phyloP scores from a whole-genome alignment of 352 stramenopile species.

The Elongisporangium undulatum region DNA sequence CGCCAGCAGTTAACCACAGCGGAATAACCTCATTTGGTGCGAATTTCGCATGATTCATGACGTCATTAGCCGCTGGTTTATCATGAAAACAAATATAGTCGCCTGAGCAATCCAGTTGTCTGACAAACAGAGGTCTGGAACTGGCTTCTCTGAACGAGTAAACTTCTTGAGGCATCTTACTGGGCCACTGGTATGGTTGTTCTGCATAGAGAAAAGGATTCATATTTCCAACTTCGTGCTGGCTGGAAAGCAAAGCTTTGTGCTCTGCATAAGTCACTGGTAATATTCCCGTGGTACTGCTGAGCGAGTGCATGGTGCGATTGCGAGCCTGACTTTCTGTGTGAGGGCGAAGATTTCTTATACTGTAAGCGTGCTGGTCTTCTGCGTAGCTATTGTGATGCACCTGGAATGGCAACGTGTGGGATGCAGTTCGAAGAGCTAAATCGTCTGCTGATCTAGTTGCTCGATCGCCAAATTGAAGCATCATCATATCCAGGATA shows the following conservation, averaged over 20 bases:
- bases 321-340: background rate
- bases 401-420: background rate
- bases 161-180: background rate
- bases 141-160: background rate
- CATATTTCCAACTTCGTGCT: background rate
- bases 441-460: constrained; percentile 12
- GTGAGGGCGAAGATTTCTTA: constrained; percentile 1
- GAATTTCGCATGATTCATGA: background rate
- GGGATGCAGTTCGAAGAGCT: constrained; percentile 1
- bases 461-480: constrained; percentile 12
- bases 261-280: background rate
- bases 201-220: background rate
- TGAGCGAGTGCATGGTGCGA: background rate
- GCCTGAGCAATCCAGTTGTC: background rate
- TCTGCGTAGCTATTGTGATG: background rate
- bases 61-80: background rate
- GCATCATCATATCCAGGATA: constrained; percentile 4
- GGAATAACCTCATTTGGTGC: constrained; percentile 16
- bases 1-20: constrained; percentile 24
- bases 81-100: background rate
- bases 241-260: no score
- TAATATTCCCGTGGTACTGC: background rate
- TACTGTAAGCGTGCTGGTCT: background rate
- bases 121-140: background rate
- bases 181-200: background rate